Base-by-base conservation (phyloP, 2,329 filamentous ascomycete species). In the Colletotrichum kahawae region DNA sequence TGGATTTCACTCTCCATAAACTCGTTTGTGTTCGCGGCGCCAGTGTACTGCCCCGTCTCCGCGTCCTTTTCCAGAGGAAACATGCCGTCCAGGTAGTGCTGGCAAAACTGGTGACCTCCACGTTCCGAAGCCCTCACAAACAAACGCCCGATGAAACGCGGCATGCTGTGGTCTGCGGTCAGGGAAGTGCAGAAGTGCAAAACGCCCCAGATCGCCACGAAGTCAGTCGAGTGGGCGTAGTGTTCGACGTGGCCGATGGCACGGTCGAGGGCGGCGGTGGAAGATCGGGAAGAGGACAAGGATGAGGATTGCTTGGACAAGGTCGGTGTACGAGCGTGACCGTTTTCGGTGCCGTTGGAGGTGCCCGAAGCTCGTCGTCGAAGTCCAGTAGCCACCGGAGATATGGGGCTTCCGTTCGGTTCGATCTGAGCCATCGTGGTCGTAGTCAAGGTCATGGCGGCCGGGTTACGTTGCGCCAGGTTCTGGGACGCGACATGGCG, bases 181-280 rank as follows among this genome's bases (percentile, higher is more conserved):
- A 70, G 56, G 24, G 76, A 77, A 10, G 76, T 77, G 31, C 75
- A 77, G 38, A 94, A 95, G 81, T 94, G 90, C 48, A 96, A 85
- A 8, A 95, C 91, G 3, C 95, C 95, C 89, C 93, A 95, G 16
- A 92, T 86, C 4, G 94, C 90, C 3, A 96, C 94, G 78, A 95
- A 94, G 79, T 97, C 95, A 14, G 88, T 90, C 10, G 89, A 90
- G 81, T 96, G 94, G 4, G 92, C 93, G 80, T 96, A 97, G 82
- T 97, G 95, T 83, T 97, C 95, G 48, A 97, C 93, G 77, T 95
- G 89, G 12, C 90, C 88, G 68, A 96, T 92, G 4, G 90, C 90
- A 51, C 87, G 84, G 77, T 87, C 86, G 8, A 87, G 83, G 12
- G 87, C 82, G 2, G 85, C 81, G 4, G 80, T 78, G 2, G 84